These are phyloP conservation scores for Pythium rhizo-oryzae DNA, from an alignment of 352 stramenopile genomes.

Conservation along the genomic window DNA sequence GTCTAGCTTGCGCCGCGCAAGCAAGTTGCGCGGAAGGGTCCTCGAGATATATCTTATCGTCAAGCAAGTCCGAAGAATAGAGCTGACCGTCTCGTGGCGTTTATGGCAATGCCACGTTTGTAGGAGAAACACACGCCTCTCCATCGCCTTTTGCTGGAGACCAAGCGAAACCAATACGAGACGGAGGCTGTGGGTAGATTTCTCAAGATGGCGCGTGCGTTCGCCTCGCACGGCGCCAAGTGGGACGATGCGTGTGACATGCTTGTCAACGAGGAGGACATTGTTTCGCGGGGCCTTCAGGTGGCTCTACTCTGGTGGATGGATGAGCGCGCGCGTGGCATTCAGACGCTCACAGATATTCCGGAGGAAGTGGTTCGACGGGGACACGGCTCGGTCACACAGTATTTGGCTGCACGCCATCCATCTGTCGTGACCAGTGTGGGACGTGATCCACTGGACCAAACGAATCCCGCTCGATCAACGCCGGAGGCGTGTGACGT, in stretches of 20 bases:
- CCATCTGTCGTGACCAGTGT: not conserved
- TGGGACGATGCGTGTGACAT: not conserved
- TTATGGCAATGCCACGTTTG: no score
- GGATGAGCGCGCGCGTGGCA: not conserved
- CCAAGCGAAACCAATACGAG: not conserved
- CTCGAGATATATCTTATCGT: not conserved
- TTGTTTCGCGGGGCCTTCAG: not conserved
- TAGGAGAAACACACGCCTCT: no score
- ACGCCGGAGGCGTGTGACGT: no score
- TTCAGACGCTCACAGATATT: not conserved
- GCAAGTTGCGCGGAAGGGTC: no score
- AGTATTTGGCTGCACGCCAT: not conserved
- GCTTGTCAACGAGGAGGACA: not conserved
- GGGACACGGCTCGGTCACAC: not conserved
- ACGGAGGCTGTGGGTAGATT: not conserved
- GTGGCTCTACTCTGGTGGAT: not conserved
- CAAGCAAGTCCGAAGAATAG: no score
- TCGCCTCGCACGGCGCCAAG: not conserved
- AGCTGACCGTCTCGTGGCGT: no score
- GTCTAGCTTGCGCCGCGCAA: no score
- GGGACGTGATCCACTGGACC: no score
- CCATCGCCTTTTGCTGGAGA: no score
- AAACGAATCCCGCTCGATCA: no score
- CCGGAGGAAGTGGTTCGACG: not conserved
- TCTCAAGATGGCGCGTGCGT: not conserved